Base-by-base conservation (phyloP, 441 rosid species). In the Adansonia madagascariensis region DNA sequence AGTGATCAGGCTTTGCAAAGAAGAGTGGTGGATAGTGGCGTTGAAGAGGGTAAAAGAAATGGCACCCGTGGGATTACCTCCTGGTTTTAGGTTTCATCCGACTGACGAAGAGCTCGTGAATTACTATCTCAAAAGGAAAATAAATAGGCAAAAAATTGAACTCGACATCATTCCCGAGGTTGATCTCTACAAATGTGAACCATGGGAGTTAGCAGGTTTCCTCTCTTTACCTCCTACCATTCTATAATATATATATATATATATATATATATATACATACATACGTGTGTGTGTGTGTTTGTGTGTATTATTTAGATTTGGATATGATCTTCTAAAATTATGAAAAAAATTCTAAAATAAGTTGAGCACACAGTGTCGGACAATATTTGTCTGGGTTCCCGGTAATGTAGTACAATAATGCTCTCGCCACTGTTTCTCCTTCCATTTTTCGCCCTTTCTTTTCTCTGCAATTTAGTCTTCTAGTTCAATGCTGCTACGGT, bases 111-210 rank as follows among this genome's bases (percentile, higher is more conserved):
- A 94, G 78, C 96, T 94, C 14, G 98, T 94, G 61, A 94, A 94
- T 81, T 94, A 92, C 81, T 94, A 94, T 81, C 94, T 94, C 68
- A 94, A 91, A 84, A 84, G 96, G 78, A 94, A 94, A 82, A 90
- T 94, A 61, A 85, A 86, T 56, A 91, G 96, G 68, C 94, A 83
- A 73, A 92, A 92, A 79, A 94, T 94, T 60, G 98, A 94, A 76
- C 94, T 94, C 61, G 98, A 94, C 83, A 94, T 94, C 53, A 94
- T 94, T 71, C 98, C 98, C 2, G 97, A 94, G 77, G 96, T 94
- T 78, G 98, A 94, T 83, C 96, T 94, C 82, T 94, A 94, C 92
- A 94, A 94, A 88, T 92, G 96, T 63, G 98, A 94, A 83, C 98
- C 98, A 0, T 94, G 98, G 98, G 98, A 94, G 71, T 80, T 92